phyloP scores from a whole-genome alignment of 2,329 filamentous ascomycete species.

The Exophiala sideris region DNA sequence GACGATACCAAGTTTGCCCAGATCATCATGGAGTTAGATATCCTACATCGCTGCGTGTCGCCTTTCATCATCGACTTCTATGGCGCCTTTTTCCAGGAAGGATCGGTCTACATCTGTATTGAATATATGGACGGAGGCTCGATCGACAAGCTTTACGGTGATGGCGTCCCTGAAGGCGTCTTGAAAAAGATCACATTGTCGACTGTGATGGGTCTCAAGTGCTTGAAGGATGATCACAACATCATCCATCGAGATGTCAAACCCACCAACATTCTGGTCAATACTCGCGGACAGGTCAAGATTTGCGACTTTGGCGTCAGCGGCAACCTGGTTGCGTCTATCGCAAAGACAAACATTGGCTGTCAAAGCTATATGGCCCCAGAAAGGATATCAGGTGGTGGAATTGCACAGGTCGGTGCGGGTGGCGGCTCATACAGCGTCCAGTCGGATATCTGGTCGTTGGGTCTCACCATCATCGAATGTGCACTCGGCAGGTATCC shows the following conservation, averaged over 20 bases:
- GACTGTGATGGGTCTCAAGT: conserved; percentile 87
- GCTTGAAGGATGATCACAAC: conserved; percentile 94
- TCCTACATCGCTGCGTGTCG: conserved; percentile 89
- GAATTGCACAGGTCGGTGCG: conserved; percentile 67
- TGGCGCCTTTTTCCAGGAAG: conserved; percentile 97
- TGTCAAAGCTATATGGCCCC: conserved; percentile 99
- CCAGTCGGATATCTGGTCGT: conserved; percentile 95
- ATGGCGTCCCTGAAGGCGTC: conserved; percentile 84
- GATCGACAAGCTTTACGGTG: conserved; percentile 90
- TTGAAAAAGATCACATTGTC: conserved; percentile 86
- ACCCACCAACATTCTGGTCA: conserved; percentile 95
- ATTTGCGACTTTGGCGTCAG: conserved; percentile 98
- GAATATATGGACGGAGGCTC: conserved; percentile 99
- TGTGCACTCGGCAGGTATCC: conserved; percentile 93
- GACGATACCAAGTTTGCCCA: conserved; percentile 96
- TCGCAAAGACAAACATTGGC: conserved; percentile 97
- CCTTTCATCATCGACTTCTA: conserved; percentile 99
- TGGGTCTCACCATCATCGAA: conserved; percentile 92
- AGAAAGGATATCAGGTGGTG: conserved; percentile 86
- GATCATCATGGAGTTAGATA: conserved; percentile 96
- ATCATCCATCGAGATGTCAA: conserved; percentile 99
- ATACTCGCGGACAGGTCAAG: conserved; percentile 86
- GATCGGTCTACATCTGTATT: conserved; percentile 98
- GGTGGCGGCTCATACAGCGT: conserved; percentile 89
- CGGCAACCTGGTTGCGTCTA: conserved; percentile 93